phyloP scores from a whole-genome alignment of 306 rosid genomes.

The Rosa multiflora region DNA sequence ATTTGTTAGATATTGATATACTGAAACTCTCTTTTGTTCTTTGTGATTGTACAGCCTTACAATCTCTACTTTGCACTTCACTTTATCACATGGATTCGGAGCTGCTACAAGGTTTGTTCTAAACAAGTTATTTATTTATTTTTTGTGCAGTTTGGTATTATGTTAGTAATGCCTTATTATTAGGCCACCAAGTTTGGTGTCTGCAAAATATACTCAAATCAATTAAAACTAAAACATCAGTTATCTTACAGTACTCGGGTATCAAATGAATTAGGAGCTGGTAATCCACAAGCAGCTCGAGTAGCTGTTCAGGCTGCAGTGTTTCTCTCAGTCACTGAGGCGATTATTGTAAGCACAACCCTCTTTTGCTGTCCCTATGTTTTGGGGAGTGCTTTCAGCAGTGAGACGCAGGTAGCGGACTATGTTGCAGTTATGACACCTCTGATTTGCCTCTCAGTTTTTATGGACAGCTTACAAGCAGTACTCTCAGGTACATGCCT shows the following conservation, averaged over 20 bases:
- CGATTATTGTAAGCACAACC: constrained; percentile 26
- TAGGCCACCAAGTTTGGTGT: background rate
- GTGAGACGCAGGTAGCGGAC: constrained; percentile 45
- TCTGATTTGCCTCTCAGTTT: constrained; percentile 37
- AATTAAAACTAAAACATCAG: background rate
- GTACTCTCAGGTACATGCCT: constrained; percentile 37
- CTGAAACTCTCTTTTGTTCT: background rate
- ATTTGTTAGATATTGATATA: background rate
- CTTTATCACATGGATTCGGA: constrained; percentile 59
- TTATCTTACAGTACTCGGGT: constrained; percentile 50
- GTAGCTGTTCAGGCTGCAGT: constrained; percentile 34
- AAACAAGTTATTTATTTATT: background rate
- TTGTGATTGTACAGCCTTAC: constrained; percentile 40
- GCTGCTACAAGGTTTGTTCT: constrained; percentile 55
- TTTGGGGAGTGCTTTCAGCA: constrained; percentile 60
- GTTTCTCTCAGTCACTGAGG: constrained; percentile 44
- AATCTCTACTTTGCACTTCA: constrained; percentile 59
- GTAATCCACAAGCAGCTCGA: constrained; percentile 47
- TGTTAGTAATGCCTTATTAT: background rate
- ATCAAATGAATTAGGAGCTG: constrained; percentile 70
- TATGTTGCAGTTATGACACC: constrained; percentile 50
- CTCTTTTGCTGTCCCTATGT: constrained; percentile 33
- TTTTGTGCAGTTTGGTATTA: no score
- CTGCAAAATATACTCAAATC: background rate
- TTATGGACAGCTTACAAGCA: constrained; percentile 39